Evolutionary conservation across 2,329 filamentous ascomycete genomes (phyloP), one percentile per base, ranked within the genome.

Genomic region (Esteya vermicola): DNA sequence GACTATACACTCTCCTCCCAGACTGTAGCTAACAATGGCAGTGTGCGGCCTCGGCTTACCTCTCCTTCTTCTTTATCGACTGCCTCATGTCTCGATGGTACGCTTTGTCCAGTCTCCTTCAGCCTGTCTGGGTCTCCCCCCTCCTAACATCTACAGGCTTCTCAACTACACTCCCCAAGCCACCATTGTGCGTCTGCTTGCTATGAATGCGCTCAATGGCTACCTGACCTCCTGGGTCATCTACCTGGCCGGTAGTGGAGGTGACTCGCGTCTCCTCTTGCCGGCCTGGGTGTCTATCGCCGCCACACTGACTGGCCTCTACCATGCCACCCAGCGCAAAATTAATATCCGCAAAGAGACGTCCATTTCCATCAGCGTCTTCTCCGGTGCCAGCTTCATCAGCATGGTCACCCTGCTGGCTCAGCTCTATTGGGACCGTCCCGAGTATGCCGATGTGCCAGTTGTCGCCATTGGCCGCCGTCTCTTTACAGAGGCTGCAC

Each of bases 41-140:
- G 81, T 85, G 81, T 61, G 76, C 73, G 52, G 78, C 81, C 43
- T 83, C 80, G 18, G 82, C 78, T 40, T 85, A 85, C 57, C 69
- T 86, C 44, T 81, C 80, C 38, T 88, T 85, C 58, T 83, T 85
- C 63, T 88, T 88, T 55, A 83, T 81, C 42, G 82, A 88, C 60
- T 85, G 81, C 58, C 71, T 88, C 51, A 86, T 88, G 81, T 85
- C 81, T 45, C 68, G 83, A 60, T 88, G 82, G 80, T 83, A 54
- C 33, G 67, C 37, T 25, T 30, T 31, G 26, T 25, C 33, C n/a
- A n/a, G 16, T 18, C 12, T 9, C 34, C 10, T 9, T 16, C 12
- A 25, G 21, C 9, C 26, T 25, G 25, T 33, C 40, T 18, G 9
- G 23, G 4, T 36, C 32, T 34, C 33, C 19, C 34, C 43, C 13